A percentile compares a stretch with the other conserved stretches of the same genome.
phyloP scores from a whole-genome alignment of 257 asterid genomes.

The Solanum chilense region DNA sequence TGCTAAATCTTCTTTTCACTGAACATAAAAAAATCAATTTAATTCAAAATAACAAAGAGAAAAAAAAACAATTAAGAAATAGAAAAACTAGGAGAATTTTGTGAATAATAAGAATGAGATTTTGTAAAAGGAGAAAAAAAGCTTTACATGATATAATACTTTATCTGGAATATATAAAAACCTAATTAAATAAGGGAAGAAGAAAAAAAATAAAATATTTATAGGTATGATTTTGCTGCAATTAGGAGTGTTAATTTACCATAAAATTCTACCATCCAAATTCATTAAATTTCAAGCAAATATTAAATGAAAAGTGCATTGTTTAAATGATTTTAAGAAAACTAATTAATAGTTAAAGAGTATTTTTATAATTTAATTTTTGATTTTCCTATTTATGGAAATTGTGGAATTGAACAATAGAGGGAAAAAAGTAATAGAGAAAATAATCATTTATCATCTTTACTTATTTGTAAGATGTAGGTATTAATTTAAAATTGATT shows the following conservation, averaged over 20 bases:
- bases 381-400: neutral
- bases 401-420: no score
- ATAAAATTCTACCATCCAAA: neutral
- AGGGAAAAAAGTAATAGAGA: neutral
- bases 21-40: neutral
- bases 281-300: neutral
- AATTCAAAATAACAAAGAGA: neutral
- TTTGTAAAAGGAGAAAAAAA: neutral
- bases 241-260: neutral
- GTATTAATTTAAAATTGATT: no score
- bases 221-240: no score
- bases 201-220: no score
- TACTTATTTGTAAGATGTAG: neutral
- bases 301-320: neutral
- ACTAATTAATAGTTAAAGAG: no score
- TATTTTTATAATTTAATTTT: no score
- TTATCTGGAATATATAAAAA: neutral
- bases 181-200: neutral
- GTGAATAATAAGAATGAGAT: neutral
- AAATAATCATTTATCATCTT: neutral
- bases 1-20: neutral
- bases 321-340: neutral
- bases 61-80: no score
- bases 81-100: neutral
- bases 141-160: neutral